Evolutionary conservation across 257 asterid species (phyloP), one percentile per base, ranked within the genome.

Genomic region (Plantago ovata): DNA sequence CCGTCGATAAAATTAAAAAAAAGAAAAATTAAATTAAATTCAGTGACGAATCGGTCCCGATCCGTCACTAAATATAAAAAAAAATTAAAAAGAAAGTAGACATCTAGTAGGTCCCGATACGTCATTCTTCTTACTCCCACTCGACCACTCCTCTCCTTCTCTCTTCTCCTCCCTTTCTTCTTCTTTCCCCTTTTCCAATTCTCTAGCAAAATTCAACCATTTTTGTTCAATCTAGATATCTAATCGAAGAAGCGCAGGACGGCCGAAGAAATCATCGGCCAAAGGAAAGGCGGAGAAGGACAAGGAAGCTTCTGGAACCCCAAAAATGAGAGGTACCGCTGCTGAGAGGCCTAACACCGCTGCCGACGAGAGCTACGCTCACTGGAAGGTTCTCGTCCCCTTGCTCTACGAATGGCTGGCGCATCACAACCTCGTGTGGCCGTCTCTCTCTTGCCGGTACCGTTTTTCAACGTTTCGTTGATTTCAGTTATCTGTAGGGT

Each of bases 361-460:
- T n/a, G 72, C 77, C 0, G 98, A 88, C 69, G 95, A 84, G 76
- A 81, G 78, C 53, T 93, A 93, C 75, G 70, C 77, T 19, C 93
- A 86, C 77, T 93, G 98, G 98, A 93, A 93, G 78, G 70, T 76
- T 33, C 78, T 89, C 8, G 97, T 93, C 9, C 95, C 97, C 19
- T 83, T 88, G 28, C 91, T 92, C 7, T 83, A 83, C 9, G 92
- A 83, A 71, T 83, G 87, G 92, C 76, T 83, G 33, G 77, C 91
- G n/a, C 79, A 82, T 38, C 85, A 83, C 62, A 83, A 79, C 65
- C 74, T 69, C 11, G 62, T 70, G 9, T 80, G 92, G 92, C 87
- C 92, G 18, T 80, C 85, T 61, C 85, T 80, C 69, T 80, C 85
- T 46, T 83, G 87, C 80, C 83, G 87, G 92, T 83, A 76, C 60